These are phyloP conservation scores for Talaromyces proteolyticus DNA, from an alignment of 495 filamentous ascomycete species.

Conservation along the genomic window DNA sequence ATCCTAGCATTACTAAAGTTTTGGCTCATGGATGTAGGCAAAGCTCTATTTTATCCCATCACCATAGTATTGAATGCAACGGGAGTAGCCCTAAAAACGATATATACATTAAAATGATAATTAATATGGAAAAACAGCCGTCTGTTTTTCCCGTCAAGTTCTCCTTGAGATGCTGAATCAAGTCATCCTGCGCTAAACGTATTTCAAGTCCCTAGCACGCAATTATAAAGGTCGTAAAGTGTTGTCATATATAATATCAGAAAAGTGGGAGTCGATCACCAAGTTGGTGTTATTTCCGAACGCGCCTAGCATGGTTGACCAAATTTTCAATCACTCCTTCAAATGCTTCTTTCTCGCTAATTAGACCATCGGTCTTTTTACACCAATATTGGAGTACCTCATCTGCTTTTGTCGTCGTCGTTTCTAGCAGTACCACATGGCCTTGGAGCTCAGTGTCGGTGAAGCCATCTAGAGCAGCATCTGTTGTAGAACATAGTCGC, in stretches of 20 bases:
- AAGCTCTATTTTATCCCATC: too few species aligned
- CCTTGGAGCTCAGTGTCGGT: slow-evolving; percentile 66
- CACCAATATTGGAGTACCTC: slow-evolving; percentile 87
- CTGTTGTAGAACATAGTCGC: slow-evolving; percentile 76
- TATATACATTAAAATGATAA: not conserved
- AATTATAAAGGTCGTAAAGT: not conserved
- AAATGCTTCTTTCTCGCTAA: slow-evolving; percentile 91
- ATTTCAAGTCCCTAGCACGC: too few species aligned
- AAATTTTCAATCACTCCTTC: slow-evolving; percentile 97
- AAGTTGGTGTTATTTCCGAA: slow-evolving; percentile 52
- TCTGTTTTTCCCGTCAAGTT: too few species aligned
- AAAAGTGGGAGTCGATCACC: not conserved
- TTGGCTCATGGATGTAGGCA: too few species aligned
- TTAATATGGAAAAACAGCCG: too few species aligned
- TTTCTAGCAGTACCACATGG: slow-evolving; percentile 69
- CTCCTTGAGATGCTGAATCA: too few species aligned
- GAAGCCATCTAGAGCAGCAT: slow-evolving; percentile 69
- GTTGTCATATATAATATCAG: not conserved
- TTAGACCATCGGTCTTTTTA: slow-evolving; percentile 71
- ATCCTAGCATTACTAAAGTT: too few species aligned
- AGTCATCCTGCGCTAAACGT: too few species aligned
- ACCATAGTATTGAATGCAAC: too few species aligned
- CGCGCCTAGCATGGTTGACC: slow-evolving; percentile 88
- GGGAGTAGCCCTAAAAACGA: not conserved
- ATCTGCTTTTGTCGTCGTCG: slow-evolving; percentile 59